phyloP scores from a whole-genome alignment of 2,329 filamentous ascomycete genomes.

The Clonostachys rosea region DNA sequence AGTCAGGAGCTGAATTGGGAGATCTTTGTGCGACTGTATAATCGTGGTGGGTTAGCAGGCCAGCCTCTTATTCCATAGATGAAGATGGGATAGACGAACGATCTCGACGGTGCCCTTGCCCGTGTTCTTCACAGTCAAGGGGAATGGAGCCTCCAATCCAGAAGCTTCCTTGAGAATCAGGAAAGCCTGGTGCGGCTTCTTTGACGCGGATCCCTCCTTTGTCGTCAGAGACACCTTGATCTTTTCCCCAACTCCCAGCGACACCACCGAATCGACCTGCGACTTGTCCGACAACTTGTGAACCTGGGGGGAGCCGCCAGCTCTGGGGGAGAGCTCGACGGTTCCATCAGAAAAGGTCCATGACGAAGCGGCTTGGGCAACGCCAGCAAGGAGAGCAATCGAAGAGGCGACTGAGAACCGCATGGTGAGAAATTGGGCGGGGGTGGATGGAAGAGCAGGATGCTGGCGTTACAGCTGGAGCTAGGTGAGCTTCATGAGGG shows the following conservation, averaged over 20 bases:
- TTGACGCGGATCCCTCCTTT: constrained; percentile 71
- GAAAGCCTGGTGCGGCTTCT: constrained; percentile 92
- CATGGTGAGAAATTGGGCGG: constrained; percentile 20
- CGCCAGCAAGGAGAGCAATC: constrained; percentile 38
- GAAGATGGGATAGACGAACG: constrained; percentile 46
- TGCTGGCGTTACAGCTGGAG: constrained; percentile 5
- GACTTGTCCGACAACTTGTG: constrained; percentile 54
- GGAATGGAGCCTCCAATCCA: constrained; percentile 82
- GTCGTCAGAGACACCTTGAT: constrained; percentile 81
- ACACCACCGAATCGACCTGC: constrained; percentile 58
- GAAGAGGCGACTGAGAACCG: constrained; percentile 29
- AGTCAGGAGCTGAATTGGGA: constrained; percentile 76
- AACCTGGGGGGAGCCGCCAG: constrained; percentile 57
- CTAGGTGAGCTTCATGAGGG: neutral
- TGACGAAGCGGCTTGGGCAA: constrained; percentile 47
- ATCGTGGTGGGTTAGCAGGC: constrained; percentile 13
- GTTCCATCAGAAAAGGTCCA: constrained; percentile 75
- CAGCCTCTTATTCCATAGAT: neutral
- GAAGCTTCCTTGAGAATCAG: constrained; percentile 74
- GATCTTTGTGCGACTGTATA: constrained; percentile 76
- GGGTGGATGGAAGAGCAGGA: constrained; percentile 9
- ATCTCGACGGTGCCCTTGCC: constrained; percentile 84
- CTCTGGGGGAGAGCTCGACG: constrained; percentile 55
- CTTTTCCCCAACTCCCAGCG: constrained; percentile 63
- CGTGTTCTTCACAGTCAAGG: constrained; percentile 77